Evolutionary conservation across 306 rosid genomes (phyloP), one percentile per base, ranked within the genome.

Genomic region (Trichosanthes cucumerina): DNA sequence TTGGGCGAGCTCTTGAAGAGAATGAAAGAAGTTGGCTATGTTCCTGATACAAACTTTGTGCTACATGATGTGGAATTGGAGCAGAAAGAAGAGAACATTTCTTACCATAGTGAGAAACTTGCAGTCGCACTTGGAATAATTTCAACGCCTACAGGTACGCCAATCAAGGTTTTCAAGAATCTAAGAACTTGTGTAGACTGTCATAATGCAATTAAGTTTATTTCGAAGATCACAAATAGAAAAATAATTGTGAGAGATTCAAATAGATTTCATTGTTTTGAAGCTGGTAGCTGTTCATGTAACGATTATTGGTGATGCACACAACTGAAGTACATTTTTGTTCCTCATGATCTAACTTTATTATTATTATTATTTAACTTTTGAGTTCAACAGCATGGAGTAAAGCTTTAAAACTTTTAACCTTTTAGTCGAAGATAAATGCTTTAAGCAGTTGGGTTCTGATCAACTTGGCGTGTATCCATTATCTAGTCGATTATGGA

Each of bases 141-240:
- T 82, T 86, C 90, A 75, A 89, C 96, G n/a, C 84, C 86, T 9
- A 81, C 86, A 52, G 89, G 92, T 73, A 86, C 86, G 6, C 75
- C 86, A 23, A 84, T 89, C 81, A 88, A 89, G 82, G 86, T 86
- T 66, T 91, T 81, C 73, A 91, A 91, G 84, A 91, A 88, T 64
- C 85, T 91, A 63, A 88, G 90, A 80, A 91, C 92, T 77, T 87
- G 92, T 80, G 91, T 89, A 3, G 96, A 91, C 39, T 89, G 91
- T 63, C 93, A 89, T 77, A 89, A 64, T 13, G 89, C 89, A 4
- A 86, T 89, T 76, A 88, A 91, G 73, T 88, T 77, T 77, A 87
- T 85, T 71, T 88, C 91, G 7, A 86, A 84, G 81, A 86, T 84
- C 76, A 81, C 79, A 14, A 43, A 77, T 39, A 89, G 90, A 54